Percentiles rank a stretch among this genome's conserved stretches.
phyloP scores from a whole-genome alignment of 768 basidiomycete species.

The Lentinus brumalis region DNA sequence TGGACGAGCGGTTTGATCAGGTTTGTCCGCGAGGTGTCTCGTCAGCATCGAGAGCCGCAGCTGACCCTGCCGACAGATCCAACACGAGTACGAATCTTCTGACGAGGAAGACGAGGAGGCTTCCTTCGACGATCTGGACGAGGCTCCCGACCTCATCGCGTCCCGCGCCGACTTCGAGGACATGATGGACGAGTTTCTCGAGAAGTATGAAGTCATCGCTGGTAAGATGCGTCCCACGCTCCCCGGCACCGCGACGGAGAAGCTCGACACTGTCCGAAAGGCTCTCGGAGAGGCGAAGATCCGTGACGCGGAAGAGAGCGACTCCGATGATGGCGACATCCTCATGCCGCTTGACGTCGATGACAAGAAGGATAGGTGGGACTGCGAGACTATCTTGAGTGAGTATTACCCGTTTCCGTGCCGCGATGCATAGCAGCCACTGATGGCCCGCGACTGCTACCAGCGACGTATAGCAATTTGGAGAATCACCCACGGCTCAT shows the following conservation, averaged over 20 bases:
- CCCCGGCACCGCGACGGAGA: slow-evolving; percentile 72
- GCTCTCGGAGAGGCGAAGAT: slow-evolving; percentile 75
- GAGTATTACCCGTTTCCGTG: slow-evolving; percentile 29
- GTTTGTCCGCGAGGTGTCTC: slow-evolving; percentile 43
- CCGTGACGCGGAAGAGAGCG: slow-evolving; percentile 49
- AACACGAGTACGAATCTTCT: slow-evolving; percentile 75
- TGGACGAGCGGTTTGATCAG: slow-evolving; percentile 95
- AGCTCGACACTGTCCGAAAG: slow-evolving; percentile 76
- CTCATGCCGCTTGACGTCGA: slow-evolving; percentile 43
- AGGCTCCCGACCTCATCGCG: slow-evolving; percentile 74
- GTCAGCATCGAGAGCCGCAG: background rate
- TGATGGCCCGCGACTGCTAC: background rate
- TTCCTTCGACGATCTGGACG: slow-evolving; percentile 50
- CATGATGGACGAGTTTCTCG: slow-evolving; percentile 93
- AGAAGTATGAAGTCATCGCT: slow-evolving; percentile 87
- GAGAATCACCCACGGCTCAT: slow-evolving; percentile 96
- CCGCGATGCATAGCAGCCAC: background rate
- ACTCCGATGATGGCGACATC: slow-evolving; percentile 47
- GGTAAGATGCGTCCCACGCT: slow-evolving; percentile 82
- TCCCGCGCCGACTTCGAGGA: slow-evolving; percentile 86
- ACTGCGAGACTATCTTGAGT: slow-evolving; percentile 96
- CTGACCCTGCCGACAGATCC: slow-evolving; percentile 49
- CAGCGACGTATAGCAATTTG: slow-evolving; percentile 95
- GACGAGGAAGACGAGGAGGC: slow-evolving; percentile 42
- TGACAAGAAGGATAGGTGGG: slow-evolving; percentile 82